phyloP scores from a whole-genome alignment of 129 eudicot species.

The Flaveria linearis region DNA sequence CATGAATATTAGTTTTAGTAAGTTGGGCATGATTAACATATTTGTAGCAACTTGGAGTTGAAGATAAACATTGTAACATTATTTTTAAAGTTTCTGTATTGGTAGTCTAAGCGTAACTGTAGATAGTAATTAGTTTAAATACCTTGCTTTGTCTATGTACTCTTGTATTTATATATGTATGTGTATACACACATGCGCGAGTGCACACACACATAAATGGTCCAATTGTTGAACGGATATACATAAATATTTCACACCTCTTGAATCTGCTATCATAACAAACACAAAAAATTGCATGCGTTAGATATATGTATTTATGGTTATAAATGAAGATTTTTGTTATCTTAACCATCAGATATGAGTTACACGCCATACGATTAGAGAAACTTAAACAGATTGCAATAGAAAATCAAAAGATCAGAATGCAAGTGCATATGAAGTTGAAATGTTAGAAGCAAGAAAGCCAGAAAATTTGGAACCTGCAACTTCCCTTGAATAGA shows the following conservation, averaged over 20 bases:
- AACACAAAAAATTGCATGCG: slow-evolving; percentile 12
- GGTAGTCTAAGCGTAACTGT: neutral
- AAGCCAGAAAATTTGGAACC: slow-evolving; percentile 30
- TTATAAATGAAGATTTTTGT: neutral
- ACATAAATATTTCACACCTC: neutral
- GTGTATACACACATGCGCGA: neutral
- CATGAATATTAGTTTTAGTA: too few relatives aligned
- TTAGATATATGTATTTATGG: neutral
- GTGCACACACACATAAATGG: neutral
- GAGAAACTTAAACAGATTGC: slow-evolving; percentile 62
- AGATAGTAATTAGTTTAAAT: neutral
- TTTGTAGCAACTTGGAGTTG: too few relatives aligned
- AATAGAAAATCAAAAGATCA: slow-evolving; percentile 43
- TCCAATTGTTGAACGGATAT: neutral
- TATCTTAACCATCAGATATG: slow-evolving; percentile 57
- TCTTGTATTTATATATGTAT: neutral
- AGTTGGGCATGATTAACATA: too few relatives aligned
- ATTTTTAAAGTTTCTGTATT: too few relatives aligned
- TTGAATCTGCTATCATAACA: neutral
- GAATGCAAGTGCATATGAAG: slow-evolving; percentile 55
- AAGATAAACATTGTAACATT: too few relatives aligned
- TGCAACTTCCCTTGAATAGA: slow-evolving; percentile 32
- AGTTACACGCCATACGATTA: slow-evolving; percentile 67
- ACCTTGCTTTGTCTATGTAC: neutral
- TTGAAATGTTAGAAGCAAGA: slow-evolving; percentile 89